A percentile compares a stretch with the other conserved stretches of the same genome.
Conservation (phyloP, 106 monocot species). For the Dendrobium nobile region DNA sequence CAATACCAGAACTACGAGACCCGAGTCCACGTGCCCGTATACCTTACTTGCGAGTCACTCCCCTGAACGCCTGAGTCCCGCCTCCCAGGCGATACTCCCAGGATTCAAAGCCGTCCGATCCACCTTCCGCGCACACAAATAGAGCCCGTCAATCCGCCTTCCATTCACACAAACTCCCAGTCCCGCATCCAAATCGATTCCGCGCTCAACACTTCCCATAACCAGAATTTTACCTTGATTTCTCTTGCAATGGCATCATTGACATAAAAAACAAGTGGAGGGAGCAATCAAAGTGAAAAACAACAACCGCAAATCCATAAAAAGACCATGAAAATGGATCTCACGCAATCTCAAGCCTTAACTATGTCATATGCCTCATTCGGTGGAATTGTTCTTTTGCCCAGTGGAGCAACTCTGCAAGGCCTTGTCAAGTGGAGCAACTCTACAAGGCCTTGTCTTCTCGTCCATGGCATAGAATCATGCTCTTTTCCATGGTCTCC, state of each 20-base stretch:
- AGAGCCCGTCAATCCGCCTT: too few relatives aligned
- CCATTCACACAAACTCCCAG: too few relatives aligned
- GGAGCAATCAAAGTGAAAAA: background rate
- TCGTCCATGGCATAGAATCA: conserved; percentile 58
- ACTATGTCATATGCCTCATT: conserved; percentile 69
- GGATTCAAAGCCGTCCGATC: too few relatives aligned
- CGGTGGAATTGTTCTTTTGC: conserved; percentile 10
- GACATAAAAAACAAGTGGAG: background rate
- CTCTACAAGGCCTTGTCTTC: conserved; percentile 48
- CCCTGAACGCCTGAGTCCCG: too few relatives aligned
- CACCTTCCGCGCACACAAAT: too few relatives aligned
- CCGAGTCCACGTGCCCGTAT: too few relatives aligned
- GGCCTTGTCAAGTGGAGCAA: too few relatives aligned
- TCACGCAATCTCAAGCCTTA: conserved; percentile 49
- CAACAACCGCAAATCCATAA: conserved; percentile 13
- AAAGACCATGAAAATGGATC: conserved; percentile 42
- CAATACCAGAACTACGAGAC: too few relatives aligned
- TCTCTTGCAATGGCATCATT: conserved; percentile 23
- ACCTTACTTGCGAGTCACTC: too few relatives aligned
- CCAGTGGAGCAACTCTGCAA: conserved; percentile 5
- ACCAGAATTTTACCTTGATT: conserved; percentile 55
- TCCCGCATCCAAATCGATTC: too few relatives aligned
- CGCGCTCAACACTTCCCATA: conserved; percentile 18
- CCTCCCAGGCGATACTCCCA: too few relatives aligned
- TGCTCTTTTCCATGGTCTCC: conserved; percentile 44